These are phyloP conservation scores for Telfairia occidentalis DNA, from an alignment of 331 rosid species.

Conservation along the genomic window DNA sequence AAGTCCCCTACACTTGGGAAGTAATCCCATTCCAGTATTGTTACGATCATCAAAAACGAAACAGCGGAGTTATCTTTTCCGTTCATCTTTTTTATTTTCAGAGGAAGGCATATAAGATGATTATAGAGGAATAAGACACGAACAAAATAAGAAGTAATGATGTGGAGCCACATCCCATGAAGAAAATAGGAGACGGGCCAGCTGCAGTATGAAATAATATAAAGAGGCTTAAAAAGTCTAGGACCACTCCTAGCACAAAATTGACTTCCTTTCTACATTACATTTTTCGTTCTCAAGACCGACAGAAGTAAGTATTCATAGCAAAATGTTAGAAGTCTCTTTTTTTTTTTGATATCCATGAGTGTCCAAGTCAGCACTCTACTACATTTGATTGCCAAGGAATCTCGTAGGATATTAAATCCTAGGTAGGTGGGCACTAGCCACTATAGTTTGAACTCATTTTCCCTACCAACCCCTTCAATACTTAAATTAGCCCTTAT, in stretches of 20 bases:
- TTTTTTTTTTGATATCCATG: too few species aligned
- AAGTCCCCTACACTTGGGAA: background rate
- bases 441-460: too few species aligned
- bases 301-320: background rate
- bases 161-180: background rate
- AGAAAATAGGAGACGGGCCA: background rate
- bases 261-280: background rate
- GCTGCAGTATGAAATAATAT: background rate
- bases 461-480: too few species aligned
- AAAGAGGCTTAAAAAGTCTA: background rate
- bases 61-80: background rate
- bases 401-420: too few species aligned
- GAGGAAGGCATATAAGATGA: background rate
- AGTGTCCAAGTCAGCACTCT: too few species aligned
- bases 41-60: background rate
- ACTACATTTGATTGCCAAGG: too few species aligned
- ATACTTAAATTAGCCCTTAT: too few species aligned
- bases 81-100: background rate
- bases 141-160: background rate
- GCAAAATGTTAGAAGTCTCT: too few species aligned
- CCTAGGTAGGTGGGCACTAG: too few species aligned
- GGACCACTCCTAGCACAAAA: background rate
- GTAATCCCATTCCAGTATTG: background rate
- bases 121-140: background rate
- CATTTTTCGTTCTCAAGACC: background rate